These are phyloP conservation scores for Guyanaporus albipodus DNA, from an alignment of 768 basidiomycete species.

Conservation along the genomic window DNA sequence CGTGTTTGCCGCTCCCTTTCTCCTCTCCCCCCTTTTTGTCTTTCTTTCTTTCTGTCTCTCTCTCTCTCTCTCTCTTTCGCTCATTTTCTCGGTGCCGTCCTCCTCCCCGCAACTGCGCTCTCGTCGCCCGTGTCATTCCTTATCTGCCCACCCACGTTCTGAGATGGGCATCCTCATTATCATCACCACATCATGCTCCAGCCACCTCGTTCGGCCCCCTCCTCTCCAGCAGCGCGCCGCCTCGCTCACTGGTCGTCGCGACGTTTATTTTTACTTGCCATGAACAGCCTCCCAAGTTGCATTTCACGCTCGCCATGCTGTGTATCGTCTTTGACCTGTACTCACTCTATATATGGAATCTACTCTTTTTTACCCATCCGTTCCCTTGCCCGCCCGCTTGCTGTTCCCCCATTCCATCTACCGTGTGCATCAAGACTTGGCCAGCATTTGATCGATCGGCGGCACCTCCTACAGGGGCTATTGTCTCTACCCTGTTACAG, in stretches of 20 bases:
- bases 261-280: slow-evolving; percentile 5
- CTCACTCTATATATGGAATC: slow-evolving; percentile 11
- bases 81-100: slow-evolving; percentile 9
- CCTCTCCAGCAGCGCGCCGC: no score
- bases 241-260: no score
- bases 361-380: neutral
- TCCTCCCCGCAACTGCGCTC: slow-evolving; percentile 15
- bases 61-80: no score
- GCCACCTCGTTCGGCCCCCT: no score
- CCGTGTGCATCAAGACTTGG: neutral
- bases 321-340: neutral
- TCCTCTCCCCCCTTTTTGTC: no score
- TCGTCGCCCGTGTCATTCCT: no score
- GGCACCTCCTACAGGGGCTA: neutral
- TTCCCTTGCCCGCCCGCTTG: no score
- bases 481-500: slow-evolving; percentile 18
- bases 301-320: slow-evolving; percentile 8
- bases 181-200: no score
- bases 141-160: no score
- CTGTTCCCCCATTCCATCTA: neutral
- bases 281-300: slow-evolving; percentile 10
- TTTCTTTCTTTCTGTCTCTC: no score
- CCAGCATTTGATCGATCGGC: slow-evolving; percentile 13
- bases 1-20: no score
- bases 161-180: no score